A percentile compares a stretch with the other conserved stretches of the same genome.
These are phyloP conservation scores for Boechera divaricarpa DNA, from an alignment of 345 rosid species.

Conservation along the genomic window DNA sequence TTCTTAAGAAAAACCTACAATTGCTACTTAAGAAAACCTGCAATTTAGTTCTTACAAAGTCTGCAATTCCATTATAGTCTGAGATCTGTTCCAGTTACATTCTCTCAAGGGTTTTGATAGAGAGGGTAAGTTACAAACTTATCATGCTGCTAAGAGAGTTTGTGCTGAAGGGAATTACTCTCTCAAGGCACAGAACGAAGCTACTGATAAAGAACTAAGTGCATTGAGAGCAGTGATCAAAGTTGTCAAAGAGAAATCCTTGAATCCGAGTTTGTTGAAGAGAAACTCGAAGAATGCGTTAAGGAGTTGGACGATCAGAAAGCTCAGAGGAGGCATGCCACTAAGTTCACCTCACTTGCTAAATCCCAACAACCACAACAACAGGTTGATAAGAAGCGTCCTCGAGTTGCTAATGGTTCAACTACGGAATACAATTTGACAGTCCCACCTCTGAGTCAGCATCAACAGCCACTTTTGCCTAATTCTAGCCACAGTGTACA, in stretches of 20 bases:
- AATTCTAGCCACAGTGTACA: slow-evolving; percentile 41
- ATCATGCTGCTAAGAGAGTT: slow-evolving; percentile 42
- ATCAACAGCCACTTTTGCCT: slow-evolving; percentile 19
- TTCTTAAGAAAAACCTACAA: too few relatives aligned
- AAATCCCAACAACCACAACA: slow-evolving; percentile 34
- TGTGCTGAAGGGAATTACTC: slow-evolving; percentile 52
- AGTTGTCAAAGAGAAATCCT: slow-evolving; percentile 64
- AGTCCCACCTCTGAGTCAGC: slow-evolving; percentile 29
- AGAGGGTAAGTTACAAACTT: too few relatives aligned
- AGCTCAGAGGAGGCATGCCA: slow-evolving; percentile 51
- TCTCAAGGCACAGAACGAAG: slow-evolving; percentile 57
- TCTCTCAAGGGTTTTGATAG: too few relatives aligned
- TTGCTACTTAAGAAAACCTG: too few relatives aligned
- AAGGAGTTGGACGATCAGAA: slow-evolving; percentile 66
- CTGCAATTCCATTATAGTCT: too few relatives aligned
- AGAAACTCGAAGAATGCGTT: slow-evolving; percentile 54
- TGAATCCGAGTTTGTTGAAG: slow-evolving; percentile 51
- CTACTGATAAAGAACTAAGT: slow-evolving; percentile 54
- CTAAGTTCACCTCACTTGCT: slow-evolving; percentile 13
- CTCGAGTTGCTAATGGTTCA: slow-evolving; percentile 26
- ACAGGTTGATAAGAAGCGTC: slow-evolving; percentile 3
- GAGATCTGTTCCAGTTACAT: too few relatives aligned
- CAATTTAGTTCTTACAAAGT: too few relatives aligned
- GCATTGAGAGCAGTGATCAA: slow-evolving; percentile 61
- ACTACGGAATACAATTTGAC: not conserved